A percentile compares a stretch with the other conserved stretches of the same genome.
These are phyloP conservation scores for Polygonum maritimum DNA, from an alignment of 148 eudicot species.

Conservation along the genomic window DNA sequence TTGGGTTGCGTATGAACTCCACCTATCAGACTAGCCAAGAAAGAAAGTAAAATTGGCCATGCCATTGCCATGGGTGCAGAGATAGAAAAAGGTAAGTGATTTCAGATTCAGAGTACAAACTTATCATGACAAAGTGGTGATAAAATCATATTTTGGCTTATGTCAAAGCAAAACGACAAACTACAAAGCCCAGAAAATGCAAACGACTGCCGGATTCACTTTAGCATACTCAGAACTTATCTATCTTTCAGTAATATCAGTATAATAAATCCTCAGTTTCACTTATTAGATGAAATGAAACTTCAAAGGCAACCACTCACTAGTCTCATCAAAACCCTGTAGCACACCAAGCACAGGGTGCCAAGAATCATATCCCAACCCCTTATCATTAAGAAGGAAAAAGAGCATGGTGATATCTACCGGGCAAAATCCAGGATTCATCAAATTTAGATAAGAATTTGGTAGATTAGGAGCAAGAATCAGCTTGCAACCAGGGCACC, in stretches of 20 bases:
- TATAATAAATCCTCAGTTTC: too few relatives aligned
- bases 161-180: background rate
- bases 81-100: background rate
- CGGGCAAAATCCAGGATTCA: background rate
- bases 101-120: background rate
- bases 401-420: too few relatives aligned
- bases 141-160: background rate
- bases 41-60: background rate
- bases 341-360: background rate
- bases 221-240: too few relatives aligned
- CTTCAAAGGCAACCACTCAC: too few relatives aligned
- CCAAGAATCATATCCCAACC: background rate
- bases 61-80: background rate
- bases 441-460: too few relatives aligned
- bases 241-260: too few relatives aligned
- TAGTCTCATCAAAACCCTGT: too few relatives aligned
- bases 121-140: too few relatives aligned
- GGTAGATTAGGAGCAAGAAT: too few relatives aligned
- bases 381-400: background rate
- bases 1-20: background rate
- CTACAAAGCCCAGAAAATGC: background rate
- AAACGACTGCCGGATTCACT: background rate
- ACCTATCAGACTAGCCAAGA: background rate
- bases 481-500: too few relatives aligned
- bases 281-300: too few relatives aligned